Conservation (phyloP, 805 yeast species). For the Candida krabiensis region DNA sequence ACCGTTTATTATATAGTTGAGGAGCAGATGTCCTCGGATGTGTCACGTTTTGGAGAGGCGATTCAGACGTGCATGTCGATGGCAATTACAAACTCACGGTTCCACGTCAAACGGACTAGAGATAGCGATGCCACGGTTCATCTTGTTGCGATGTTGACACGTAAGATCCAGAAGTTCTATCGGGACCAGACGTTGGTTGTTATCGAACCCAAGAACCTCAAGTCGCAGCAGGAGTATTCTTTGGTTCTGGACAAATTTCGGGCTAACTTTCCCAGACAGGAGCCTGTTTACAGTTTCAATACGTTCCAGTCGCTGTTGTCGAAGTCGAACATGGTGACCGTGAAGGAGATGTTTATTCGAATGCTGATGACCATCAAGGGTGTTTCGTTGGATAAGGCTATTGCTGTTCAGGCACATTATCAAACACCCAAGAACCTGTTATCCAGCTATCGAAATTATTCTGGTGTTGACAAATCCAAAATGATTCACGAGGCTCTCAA, state of each 20-base stretch:
- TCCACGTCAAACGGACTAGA: constrained; percentile 65
- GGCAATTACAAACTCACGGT: constrained; percentile 63
- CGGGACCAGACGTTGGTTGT: constrained; percentile 42
- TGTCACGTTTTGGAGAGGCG: constrained; percentile 56
- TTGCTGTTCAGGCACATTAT: constrained; percentile 66
- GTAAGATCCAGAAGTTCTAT: constrained; percentile 42
- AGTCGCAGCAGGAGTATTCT: constrained; percentile 52
- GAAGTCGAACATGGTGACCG: constrained; percentile 68
- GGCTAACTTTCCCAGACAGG: constrained; percentile 19
- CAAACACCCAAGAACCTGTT: constrained; percentile 69
- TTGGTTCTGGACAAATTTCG: constrained; percentile 43
- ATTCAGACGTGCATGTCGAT: constrained; percentile 75
- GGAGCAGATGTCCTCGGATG: constrained; percentile 54
- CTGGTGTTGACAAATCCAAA: constrained; percentile 31
- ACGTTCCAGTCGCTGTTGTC: constrained; percentile 68
- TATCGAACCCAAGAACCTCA: constrained; percentile 49
- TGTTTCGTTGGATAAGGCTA: constrained; percentile 81
- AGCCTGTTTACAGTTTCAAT: constrained; percentile 47
- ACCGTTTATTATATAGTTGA: constrained; percentile 79
- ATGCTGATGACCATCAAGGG: constrained; percentile 83
- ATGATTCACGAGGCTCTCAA: constrained; percentile 34
- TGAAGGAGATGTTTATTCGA: constrained; percentile 70
- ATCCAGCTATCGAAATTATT: constrained; percentile 39
- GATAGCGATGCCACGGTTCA: constrained; percentile 73
- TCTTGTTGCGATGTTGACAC: constrained; percentile 53